Evolutionary conservation across 192 early-diverging fungal species (phyloP).

Genomic region (Linnemannia hyalina): DNA sequence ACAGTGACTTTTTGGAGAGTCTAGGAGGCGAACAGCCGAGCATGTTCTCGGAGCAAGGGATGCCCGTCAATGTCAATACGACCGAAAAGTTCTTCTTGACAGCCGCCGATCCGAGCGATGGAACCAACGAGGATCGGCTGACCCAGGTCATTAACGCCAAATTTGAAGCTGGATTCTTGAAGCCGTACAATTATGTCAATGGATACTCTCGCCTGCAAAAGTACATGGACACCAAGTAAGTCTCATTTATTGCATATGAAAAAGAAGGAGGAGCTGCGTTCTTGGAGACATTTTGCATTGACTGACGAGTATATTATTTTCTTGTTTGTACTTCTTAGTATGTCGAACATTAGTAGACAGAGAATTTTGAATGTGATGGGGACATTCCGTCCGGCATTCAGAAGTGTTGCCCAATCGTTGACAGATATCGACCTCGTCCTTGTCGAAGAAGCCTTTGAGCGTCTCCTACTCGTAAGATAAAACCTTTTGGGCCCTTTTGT

Average conservation of each 20-base stretch:
- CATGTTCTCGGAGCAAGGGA: constrained; percentile 38
- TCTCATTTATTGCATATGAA: background rate
- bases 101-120: constrained; percentile 92
- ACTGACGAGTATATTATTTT: background rate
- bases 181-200: constrained; percentile 96
- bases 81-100: constrained; percentile 91
- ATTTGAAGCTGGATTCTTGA: constrained; percentile 94
- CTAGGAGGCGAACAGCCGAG: constrained; percentile 50
- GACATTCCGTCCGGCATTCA: constrained; percentile 89
- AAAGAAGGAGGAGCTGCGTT: background rate
- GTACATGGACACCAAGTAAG: constrained; percentile 90
- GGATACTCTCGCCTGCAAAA: constrained; percentile 89
- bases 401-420: constrained; percentile 86
- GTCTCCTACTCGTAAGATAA: constrained; percentile 78
- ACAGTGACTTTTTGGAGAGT: constrained; percentile 71
- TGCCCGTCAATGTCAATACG: constrained; percentile 65
- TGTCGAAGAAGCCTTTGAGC: constrained; percentile 97
- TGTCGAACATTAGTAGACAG: constrained; percentile 76
- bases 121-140: constrained; percentile 89
- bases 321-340: constrained; percentile 48
- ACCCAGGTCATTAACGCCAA: constrained; percentile 95
- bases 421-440: constrained; percentile 95
- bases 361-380: constrained; percentile 92
- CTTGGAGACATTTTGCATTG: background rate
- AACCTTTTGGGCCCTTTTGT: background rate